phyloP scores from a whole-genome alignment of 1,284 basidiomycete genomes.

The Afroboletus lepidellus region DNA sequence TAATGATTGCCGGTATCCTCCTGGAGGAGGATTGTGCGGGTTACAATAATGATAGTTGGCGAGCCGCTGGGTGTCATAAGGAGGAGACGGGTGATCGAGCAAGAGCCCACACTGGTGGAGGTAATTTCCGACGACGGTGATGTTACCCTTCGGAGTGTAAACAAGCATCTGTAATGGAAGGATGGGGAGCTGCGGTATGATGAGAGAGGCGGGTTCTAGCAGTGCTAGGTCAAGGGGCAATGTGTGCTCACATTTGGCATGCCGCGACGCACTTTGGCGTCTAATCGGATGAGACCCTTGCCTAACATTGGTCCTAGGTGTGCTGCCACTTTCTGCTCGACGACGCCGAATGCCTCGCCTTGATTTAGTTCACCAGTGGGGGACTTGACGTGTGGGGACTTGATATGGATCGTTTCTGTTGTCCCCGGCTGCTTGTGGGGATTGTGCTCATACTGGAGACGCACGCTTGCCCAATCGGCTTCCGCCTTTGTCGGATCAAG shows the following conservation, averaged over 20 bases:
- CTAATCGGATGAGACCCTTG: slow-evolving; percentile 80
- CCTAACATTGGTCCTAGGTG: slow-evolving; percentile 77
- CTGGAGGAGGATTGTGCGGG: slow-evolving; percentile 81
- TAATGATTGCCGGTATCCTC: slow-evolving; percentile 52
- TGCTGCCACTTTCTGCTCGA: slow-evolving; percentile 80
- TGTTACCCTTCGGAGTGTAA: slow-evolving; percentile 91
- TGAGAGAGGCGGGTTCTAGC: slow-evolving; percentile 22
- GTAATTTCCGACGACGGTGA: slow-evolving; percentile 75
- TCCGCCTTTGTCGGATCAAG: slow-evolving; percentile 44
- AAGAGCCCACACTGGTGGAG: slow-evolving; percentile 68
- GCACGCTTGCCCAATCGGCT: slow-evolving; percentile 75
- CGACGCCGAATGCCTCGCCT: slow-evolving; percentile 77
- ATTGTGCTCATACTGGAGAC: slow-evolving; percentile 69
- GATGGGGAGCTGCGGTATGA: slow-evolving; percentile 61
- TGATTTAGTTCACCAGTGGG: slow-evolving; percentile 49
- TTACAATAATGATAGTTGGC: slow-evolving; percentile 77
- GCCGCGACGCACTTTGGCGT: slow-evolving; percentile 73
- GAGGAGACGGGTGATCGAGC: slow-evolving; percentile 77
- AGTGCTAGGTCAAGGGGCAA: slow-evolving; percentile 7
- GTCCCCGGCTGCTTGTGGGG: slow-evolving; percentile 49
- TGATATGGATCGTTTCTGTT: slow-evolving; percentile 82
- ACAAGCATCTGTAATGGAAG: slow-evolving; percentile 83
- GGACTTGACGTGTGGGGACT: slow-evolving; percentile 55
- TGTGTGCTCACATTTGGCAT: slow-evolving; percentile 51
- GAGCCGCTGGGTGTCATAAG: slow-evolving; percentile 57